Percentiles rank a stretch among this genome's conserved stretches.
Evolutionary conservation across 2,329 filamentous ascomycete species (phyloP).

Genomic region (Harringtonia aguacate): DNA sequence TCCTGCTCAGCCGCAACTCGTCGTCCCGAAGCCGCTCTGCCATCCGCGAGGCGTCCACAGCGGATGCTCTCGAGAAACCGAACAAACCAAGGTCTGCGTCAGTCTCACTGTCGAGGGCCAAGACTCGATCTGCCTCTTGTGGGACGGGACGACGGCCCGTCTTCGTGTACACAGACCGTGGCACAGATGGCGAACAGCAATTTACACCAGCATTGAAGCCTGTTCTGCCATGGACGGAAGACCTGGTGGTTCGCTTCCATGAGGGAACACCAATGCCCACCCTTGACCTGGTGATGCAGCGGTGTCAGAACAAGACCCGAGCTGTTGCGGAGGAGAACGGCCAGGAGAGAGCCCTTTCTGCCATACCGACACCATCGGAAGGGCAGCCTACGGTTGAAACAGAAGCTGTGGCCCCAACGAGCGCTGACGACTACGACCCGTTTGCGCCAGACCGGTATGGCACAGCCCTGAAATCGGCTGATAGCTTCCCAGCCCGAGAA

Average conservation of each 20-base stretch:
- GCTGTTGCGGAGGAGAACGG: not conserved
- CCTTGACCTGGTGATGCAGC: constrained; percentile 34
- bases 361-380: not conserved
- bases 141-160: too few species aligned
- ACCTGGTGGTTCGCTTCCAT: constrained; percentile 45
- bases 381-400: constrained; percentile 6
- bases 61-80: too few species aligned
- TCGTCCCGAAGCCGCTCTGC: constrained; percentile 4
- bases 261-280: constrained; percentile 28
- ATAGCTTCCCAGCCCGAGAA: too few species aligned
- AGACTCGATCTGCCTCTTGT: too few species aligned
- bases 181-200: constrained; percentile 23
- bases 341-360: not conserved
- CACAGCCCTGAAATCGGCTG: not conserved
- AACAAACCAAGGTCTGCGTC: not conserved
- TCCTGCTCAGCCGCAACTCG: constrained; percentile 9
- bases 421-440: constrained; percentile 35
- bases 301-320: constrained; percentile 24
- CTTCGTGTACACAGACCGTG: constrained; percentile 25
- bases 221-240: constrained; percentile 42
- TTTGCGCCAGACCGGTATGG: constrained; percentile 18
- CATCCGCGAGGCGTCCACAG: not conserved
- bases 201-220: constrained; percentile 22
- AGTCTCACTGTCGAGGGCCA: not conserved
- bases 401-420: not conserved